phyloP scores from a whole-genome alignment of 2,329 filamentous ascomycete species.

The Aureobasidium subglaciale region DNA sequence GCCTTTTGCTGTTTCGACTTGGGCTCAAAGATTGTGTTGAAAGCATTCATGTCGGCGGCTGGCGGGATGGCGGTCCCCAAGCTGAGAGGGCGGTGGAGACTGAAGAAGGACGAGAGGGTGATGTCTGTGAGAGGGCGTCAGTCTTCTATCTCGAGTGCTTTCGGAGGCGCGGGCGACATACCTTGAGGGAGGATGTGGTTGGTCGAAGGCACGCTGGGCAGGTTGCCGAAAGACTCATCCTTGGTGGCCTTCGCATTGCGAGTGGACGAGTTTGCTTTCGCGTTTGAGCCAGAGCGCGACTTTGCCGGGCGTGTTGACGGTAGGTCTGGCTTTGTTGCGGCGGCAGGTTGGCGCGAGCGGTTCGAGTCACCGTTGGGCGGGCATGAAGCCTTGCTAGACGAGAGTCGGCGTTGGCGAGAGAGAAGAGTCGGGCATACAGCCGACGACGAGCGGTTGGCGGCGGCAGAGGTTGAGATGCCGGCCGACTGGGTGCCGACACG shows the following conservation, averaged over 20 bases:
- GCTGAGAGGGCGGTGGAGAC: conserved; percentile 88
- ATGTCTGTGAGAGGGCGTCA: conserved; percentile 54
- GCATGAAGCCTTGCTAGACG: conserved; percentile 44
- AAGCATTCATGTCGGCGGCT: conserved; percentile 63
- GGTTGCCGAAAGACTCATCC: conserved; percentile 46
- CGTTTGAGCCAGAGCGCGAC: background rate
- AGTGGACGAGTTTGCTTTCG: conserved; percentile 19
- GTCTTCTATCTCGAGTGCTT: background rate
- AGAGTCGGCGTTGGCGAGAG: conserved; percentile 42
- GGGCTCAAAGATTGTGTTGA: conserved; percentile 70
- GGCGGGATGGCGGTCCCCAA: conserved; percentile 74
- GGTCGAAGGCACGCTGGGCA: conserved; percentile 70
- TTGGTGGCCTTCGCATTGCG: conserved; percentile 21
- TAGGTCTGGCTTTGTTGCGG: conserved; percentile 22
- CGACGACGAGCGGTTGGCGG: conserved; percentile 25
- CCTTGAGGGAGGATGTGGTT: conserved; percentile 53
- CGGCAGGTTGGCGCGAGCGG: conserved; percentile 15
- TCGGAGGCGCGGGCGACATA: background rate
- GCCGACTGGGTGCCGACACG: conserved; percentile 1
- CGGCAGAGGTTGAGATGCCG: conserved; percentile 18
- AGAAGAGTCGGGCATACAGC: conserved; percentile 26
- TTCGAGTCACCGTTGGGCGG: conserved; percentile 31
- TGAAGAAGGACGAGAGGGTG: conserved; percentile 87
- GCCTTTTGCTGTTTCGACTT: conserved; percentile 39
- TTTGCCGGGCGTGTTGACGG: background rate